phyloP scores from a whole-genome alignment of 2,329 filamentous ascomycete species.

The Coniochaeta prunicola region DNA sequence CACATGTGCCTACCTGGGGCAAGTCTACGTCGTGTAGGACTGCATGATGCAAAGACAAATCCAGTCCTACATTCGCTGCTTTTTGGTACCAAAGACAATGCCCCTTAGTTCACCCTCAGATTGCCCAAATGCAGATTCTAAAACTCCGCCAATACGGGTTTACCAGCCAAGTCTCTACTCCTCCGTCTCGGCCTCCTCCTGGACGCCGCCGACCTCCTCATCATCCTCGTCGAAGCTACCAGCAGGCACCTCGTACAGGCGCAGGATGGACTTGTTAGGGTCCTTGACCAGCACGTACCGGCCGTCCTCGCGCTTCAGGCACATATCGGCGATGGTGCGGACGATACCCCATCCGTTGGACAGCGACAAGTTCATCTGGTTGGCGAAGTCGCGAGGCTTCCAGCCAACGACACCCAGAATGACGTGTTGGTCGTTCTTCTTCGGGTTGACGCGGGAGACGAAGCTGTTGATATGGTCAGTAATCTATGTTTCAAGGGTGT shows the following conservation, averaged over 20 bases:
- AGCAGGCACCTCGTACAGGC: conserved; percentile 83
- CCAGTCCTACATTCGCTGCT: background rate
- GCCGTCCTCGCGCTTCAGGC: conserved; percentile 67
- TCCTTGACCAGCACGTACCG: conserved; percentile 83
- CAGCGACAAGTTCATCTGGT: conserved; percentile 95
- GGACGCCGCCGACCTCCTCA: conserved; percentile 56
- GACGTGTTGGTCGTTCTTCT: conserved; percentile 87
- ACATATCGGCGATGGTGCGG: conserved; percentile 95
- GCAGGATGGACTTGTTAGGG: conserved; percentile 92
- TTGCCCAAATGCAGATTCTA: background rate
- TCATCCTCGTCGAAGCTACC: conserved; percentile 87
- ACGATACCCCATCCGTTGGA: conserved; percentile 99
- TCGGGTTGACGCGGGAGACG: conserved; percentile 88
- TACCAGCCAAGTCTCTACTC: background rate
- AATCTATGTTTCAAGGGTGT: background rate
- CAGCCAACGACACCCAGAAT: conserved; percentile 93
- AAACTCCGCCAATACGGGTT: background rate
- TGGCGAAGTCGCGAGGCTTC: conserved; percentile 95
- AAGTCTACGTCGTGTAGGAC: background rate
- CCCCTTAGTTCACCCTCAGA: background rate
- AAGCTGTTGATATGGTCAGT: conserved; percentile 51
- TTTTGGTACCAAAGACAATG: background rate
- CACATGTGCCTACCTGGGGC: background rate
- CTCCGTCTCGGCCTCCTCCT: conserved; percentile 22
- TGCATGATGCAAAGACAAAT: background rate